A percentile compares a stretch with the other conserved stretches of the same genome.
Conservation (phyloP, 805 yeast genomes). For the Spathaspora hagerdaliae region DNA sequence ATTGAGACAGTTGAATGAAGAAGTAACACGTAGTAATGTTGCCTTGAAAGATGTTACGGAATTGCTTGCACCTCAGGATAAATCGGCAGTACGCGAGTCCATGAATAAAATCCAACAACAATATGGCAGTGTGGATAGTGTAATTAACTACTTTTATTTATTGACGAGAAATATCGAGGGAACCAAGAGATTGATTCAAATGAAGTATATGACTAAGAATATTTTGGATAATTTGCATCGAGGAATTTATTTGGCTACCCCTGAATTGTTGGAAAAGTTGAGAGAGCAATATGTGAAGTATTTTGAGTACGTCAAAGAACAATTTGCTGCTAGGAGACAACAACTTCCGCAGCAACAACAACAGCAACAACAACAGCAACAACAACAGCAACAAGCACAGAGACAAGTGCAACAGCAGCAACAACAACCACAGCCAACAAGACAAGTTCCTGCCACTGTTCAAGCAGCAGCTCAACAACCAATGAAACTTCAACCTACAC, state of each 20-base stretch:
- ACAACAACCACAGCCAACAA: conserved; percentile 1
- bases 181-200: conserved; percentile 70
- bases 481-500: conserved; percentile 1
- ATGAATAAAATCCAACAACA: conserved; percentile 54
- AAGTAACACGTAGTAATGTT: conserved; percentile 64
- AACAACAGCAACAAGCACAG: conserved; percentile 3
- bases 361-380: conserved; percentile 11
- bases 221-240: conserved; percentile 66
- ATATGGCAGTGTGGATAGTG: conserved; percentile 65
- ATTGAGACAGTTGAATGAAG: conserved; percentile 62
- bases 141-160: conserved; percentile 74
- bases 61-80: conserved; percentile 59
- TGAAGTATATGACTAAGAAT: conserved; percentile 74
- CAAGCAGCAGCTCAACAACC: conserved; percentile 18
- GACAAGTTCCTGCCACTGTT: conserved; percentile 4
- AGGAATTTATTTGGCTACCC: conserved; percentile 66
- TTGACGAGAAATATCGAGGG: conserved; percentile 73
- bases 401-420: neutral
- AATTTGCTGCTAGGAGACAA: conserved; percentile 37
- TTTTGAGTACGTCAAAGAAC: conserved; percentile 70
- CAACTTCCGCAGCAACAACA: conserved; percentile 19
- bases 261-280: conserved; percentile 65
- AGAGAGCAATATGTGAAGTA: conserved; percentile 71
- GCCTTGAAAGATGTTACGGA: conserved; percentile 63
- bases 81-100: conserved; percentile 52